Percentiles rank a stretch among this genome's conserved stretches.
Conservation (phyloP, 768 basidiomycete species). For the Phylloporus arenicola region DNA sequence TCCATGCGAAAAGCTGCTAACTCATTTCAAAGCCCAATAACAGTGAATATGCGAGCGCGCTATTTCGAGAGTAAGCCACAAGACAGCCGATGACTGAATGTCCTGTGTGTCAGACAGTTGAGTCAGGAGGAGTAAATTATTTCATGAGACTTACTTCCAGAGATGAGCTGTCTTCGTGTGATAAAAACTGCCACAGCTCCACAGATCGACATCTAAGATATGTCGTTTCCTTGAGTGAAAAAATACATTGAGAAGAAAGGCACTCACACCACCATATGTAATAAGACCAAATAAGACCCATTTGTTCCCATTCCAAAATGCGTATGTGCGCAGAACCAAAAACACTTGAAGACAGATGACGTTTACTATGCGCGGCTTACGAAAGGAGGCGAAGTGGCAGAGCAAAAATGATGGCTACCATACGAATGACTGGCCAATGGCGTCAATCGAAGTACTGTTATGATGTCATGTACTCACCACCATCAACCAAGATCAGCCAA, state of each 20-base stretch:
- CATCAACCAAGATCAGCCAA: not conserved
- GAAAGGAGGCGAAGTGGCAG: not conserved
- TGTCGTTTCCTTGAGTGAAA: not conserved
- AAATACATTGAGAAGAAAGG: not conserved
- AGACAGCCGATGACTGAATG: not conserved
- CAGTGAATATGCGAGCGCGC: conserved; percentile 4
- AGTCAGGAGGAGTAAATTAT: too few relatives aligned
- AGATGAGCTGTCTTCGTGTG: conserved; percentile 3
- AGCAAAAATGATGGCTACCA: conserved; percentile 6
- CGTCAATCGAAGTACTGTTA: not conserved
- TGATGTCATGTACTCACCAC: conserved; percentile 4
- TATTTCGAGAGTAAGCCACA: not conserved
- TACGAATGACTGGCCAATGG: conserved; percentile 7
- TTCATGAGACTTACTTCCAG: not conserved
- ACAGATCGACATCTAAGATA: conserved; percentile 4
- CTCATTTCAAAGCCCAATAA: conserved; percentile 10
- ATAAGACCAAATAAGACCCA: conserved; percentile 9
- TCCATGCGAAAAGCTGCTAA: not conserved
- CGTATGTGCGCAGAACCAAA: conserved; percentile 16
- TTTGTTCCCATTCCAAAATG: conserved; percentile 16
- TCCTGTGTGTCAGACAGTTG: not conserved
- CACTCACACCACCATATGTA: conserved; percentile 7
- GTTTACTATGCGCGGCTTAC: not conserved
- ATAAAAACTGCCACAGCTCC: conserved; percentile 3
- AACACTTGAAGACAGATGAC: conserved; percentile 5